These are phyloP conservation scores for Wickerhamiella slavikovae DNA, from an alignment of 805 yeast species.

Conservation along the genomic window DNA sequence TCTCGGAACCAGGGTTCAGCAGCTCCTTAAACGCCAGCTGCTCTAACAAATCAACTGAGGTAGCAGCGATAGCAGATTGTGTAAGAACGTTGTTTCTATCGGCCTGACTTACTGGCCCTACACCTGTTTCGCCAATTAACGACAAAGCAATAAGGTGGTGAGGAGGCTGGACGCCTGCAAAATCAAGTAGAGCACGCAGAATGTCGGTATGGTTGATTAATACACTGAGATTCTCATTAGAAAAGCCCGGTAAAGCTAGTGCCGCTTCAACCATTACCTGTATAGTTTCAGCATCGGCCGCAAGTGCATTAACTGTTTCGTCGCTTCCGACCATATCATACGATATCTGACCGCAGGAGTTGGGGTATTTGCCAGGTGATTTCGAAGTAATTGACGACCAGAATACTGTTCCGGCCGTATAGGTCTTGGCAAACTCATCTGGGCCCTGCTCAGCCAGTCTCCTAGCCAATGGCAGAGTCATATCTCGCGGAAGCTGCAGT, in stretches of 20 bases:
- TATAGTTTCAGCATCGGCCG: constrained; percentile 74
- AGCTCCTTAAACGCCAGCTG: constrained; percentile 56
- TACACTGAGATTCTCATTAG: constrained; percentile 32
- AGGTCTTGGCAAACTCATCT: constrained; percentile 37
- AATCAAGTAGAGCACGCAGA: constrained; percentile 55
- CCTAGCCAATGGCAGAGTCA: constrained; percentile 79
- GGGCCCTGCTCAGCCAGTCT: constrained; percentile 45
- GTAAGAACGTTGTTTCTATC: constrained; percentile 32
- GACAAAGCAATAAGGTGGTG: constrained; percentile 49
- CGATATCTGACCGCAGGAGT: constrained; percentile 60
- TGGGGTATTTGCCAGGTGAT: constrained; percentile 54
- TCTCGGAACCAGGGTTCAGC: too few species aligned
- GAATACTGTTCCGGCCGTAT: constrained; percentile 61
- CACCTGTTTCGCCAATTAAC: constrained; percentile 56
- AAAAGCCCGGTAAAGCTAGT: constrained; percentile 44
- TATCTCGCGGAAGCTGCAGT: constrained; percentile 71
- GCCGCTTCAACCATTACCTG: constrained; percentile 64
- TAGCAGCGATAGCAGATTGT: constrained; percentile 58
- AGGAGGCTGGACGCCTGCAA: constrained; percentile 59
- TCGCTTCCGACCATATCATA: constrained; percentile 51
- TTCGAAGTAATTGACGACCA: constrained; percentile 21
- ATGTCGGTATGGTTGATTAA: constrained; percentile 68
- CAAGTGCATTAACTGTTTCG: constrained; percentile 22
- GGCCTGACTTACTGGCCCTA: constrained; percentile 42
- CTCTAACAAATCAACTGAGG: constrained; percentile 63